Evolutionary conservation across 768 basidiomycete genomes (phyloP), one percentile per base, ranked within the genome.

Genomic region (Rhizopogon vesiculosus): DNA sequence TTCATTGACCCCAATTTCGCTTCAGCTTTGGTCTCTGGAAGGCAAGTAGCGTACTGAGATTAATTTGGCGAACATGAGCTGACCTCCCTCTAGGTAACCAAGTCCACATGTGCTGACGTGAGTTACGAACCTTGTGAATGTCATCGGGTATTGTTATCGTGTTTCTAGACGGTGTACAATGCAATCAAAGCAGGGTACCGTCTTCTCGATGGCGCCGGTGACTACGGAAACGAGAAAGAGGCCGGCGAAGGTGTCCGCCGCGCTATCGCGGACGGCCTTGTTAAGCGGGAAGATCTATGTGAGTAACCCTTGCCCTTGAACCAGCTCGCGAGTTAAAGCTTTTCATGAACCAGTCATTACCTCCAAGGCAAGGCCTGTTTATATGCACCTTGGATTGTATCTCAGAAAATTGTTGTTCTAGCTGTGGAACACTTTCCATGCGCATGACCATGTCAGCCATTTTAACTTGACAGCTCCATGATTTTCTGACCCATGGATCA

Each of bases 361-460:
- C 50, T 90, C 89, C 60, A 94, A 94, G 82, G 86, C 71, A 62
- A 62, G 71, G 49, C 18, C 12, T 28, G 7, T 29, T 35, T 40
- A 49, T 15, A 40, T 10, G 12, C 9, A 8, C 9, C 7, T 52
- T 33, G 18, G 9, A 15, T 40, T 33, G 18, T 45, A 25, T 22
- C 43, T 40, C 48, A 55, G 38, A 19, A 25, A 16, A 31, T 56
- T 65, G 19, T 62, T 45, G 29, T 15, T 16, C 53, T 60, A 86
- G 85, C 76, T 93, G 38, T 94, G 92, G 93, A 94, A 93, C 72
- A 91, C 89, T 5, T 91, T 87, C 77, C 91, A 96, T 66, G 83
- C 86, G 45, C 80, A 78, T 56, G 86, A 93, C 54, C 85, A 86
- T 65, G 89, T 87, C 62, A 70, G 82, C 42, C 9, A 38, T 18